phyloP scores from a whole-genome alignment of 225 moss, liverwort and hornwort species.

The Ulota crispa region DNA sequence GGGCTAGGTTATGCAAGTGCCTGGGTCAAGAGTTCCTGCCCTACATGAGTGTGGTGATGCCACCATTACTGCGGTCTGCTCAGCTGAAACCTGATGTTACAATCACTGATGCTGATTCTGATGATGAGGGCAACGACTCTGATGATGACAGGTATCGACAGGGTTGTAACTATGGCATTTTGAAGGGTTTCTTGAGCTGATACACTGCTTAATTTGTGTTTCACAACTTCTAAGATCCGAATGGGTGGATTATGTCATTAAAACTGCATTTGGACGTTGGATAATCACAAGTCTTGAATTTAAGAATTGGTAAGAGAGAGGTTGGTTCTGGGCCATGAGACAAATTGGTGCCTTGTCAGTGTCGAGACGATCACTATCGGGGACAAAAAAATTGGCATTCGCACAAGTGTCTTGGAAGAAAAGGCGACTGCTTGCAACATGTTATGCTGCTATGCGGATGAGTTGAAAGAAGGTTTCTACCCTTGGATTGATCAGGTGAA shows the following conservation, averaged over 20 bases:
- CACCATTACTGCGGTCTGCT: slow-evolving; percentile 91
- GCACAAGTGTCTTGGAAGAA: slow-evolving; percentile 97
- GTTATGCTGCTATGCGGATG: slow-evolving; percentile 99
- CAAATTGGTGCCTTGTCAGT: slow-evolving; percentile 39
- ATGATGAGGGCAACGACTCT: slow-evolving; percentile 92
- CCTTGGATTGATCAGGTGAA: slow-evolving; percentile 99
- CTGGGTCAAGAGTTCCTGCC: slow-evolving; percentile 97
- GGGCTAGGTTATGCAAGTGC: slow-evolving; percentile 99
- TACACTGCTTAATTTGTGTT: neutral
- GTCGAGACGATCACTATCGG: slow-evolving; percentile 99
- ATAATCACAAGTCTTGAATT: neutral
- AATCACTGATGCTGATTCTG: slow-evolving; percentile 95
- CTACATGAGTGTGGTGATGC: slow-evolving; percentile 99
- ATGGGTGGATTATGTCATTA: neutral
- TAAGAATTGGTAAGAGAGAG: neutral
- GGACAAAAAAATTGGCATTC: slow-evolving; percentile 97
- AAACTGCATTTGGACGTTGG: neutral
- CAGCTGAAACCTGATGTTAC: slow-evolving; percentile 98
- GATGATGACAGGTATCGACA: slow-evolving; percentile 85
- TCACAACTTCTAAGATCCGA: neutral
- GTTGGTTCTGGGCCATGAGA: slow-evolving; percentile 12
- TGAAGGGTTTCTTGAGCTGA: neutral
- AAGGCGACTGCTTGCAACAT: slow-evolving; percentile 99
- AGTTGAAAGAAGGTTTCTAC: slow-evolving; percentile 96
- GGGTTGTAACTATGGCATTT: neutral